Evolutionary conservation across 2,329 filamentous ascomycete genomes (phyloP).

Genomic region (Lachnellula hyalina): DNA sequence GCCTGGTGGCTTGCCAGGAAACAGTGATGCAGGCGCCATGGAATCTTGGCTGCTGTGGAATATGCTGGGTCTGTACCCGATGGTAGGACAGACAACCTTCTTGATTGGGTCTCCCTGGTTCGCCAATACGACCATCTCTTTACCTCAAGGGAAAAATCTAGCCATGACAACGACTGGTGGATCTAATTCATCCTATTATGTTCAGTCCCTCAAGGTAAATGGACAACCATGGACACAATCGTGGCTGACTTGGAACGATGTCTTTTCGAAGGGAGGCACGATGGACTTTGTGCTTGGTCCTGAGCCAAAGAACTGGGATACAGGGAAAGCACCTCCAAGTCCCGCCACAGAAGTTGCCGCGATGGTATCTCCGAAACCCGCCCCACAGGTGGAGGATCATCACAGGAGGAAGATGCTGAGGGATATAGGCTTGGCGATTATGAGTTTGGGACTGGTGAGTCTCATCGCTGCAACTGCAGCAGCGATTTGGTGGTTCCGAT

Average conservation of each 20-base stretch:
- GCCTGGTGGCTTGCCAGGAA: conserved; percentile 56
- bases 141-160: conserved; percentile 49
- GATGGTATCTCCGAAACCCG: neutral
- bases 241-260: conserved; percentile 61
- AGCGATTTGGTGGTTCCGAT: neutral
- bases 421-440: neutral
- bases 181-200: conserved; percentile 46
- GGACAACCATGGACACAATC: conserved; percentile 54
- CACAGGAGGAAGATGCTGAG: neutral
- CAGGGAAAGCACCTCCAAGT: conserved; percentile 48
- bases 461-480: neutral
- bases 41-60: conserved; percentile 54
- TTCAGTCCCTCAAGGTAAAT: conserved; percentile 62
- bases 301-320: conserved; percentile 45
- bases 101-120: conserved; percentile 62
- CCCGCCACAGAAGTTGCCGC: conserved; percentile 39
- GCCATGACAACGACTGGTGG: conserved; percentile 48
- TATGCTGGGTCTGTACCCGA: conserved; percentile 62
- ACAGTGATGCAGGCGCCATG: conserved; percentile 45
- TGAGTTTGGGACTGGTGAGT: neutral
- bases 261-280: conserved; percentile 58
- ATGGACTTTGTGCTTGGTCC: conserved; percentile 58
- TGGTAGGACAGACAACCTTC: conserved; percentile 64
- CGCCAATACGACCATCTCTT: conserved; percentile 49
- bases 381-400: neutral